phyloP scores from a whole-genome alignment of 192 early-diverging fungal genomes.

The Coemansia asiatica region DNA sequence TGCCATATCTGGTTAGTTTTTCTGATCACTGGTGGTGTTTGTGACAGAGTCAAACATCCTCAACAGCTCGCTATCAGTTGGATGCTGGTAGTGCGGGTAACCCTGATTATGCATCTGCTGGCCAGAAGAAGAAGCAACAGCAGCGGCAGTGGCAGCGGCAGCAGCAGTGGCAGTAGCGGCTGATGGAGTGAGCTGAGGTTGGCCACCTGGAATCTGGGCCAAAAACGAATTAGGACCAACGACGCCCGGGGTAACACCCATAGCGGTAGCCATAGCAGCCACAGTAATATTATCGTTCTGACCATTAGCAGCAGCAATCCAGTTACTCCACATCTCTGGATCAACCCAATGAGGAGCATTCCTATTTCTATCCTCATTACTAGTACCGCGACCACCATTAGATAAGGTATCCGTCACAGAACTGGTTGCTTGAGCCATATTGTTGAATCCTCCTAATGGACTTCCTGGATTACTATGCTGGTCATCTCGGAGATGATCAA shows the following conservation, averaged over 20 bases:
- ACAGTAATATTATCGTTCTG: constrained; percentile 25
- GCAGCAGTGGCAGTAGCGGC: background rate
- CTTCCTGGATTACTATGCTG: constrained; percentile 39
- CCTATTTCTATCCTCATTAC: constrained; percentile 13
- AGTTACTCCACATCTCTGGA: constrained; percentile 33
- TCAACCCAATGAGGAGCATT: constrained; percentile 54
- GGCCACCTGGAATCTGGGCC: constrained; percentile 1
- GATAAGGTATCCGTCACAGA: no score
- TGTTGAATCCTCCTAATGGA: constrained; percentile 20
- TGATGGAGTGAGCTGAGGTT: background rate
- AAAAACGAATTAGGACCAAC: constrained; percentile 35
- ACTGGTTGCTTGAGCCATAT: background rate
- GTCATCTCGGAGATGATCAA: constrained; percentile 29
- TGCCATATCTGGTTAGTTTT: no score
- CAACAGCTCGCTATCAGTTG: constrained; percentile 37
- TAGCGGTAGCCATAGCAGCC: constrained; percentile 40
- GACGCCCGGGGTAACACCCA: constrained; percentile 53
- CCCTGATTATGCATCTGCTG: background rate
- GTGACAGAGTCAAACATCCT: constrained; percentile 45
- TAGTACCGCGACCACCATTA: background rate
- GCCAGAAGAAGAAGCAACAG: no score
- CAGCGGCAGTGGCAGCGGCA: background rate
- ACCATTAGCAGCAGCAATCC: constrained; percentile 54
- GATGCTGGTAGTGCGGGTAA: constrained; percentile 23
- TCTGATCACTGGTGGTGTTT: constrained; percentile 5